phyloP scores from a whole-genome alignment of 2,329 filamentous ascomycete genomes.

The Chalaropsis thielavioides region DNA sequence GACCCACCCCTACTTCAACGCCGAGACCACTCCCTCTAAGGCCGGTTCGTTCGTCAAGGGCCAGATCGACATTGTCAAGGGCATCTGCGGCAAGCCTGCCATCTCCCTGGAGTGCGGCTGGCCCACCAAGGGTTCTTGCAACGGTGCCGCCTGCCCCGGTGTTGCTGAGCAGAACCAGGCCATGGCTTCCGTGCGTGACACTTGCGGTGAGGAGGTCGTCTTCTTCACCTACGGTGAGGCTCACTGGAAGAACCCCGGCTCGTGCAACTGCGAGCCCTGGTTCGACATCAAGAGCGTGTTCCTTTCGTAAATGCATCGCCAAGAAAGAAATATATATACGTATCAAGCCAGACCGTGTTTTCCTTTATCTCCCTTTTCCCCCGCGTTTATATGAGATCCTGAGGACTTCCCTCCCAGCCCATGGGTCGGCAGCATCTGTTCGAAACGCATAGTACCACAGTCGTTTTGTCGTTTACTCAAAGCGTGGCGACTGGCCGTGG shows the following conservation, averaged over 20 bases:
- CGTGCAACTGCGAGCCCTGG: slow-evolving; percentile 60
- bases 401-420: not conserved
- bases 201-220: slow-evolving; percentile 52
- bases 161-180: slow-evolving; percentile 52
- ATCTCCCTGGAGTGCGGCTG: slow-evolving; percentile 87
- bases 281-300: slow-evolving; percentile 45
- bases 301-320: not conserved
- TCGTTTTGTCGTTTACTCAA: no score
- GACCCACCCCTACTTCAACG: slow-evolving; percentile 91
- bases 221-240: slow-evolving; percentile 77
- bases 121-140: slow-evolving; percentile 56
- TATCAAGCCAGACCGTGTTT: slow-evolving; percentile 2
- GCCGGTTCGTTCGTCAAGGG: slow-evolving; percentile 64
- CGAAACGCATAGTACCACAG: no score
- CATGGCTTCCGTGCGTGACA: slow-evolving; percentile 53
- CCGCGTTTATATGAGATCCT: not conserved
- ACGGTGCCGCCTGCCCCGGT: slow-evolving; percentile 60
- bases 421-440: no score
- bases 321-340: not conserved
- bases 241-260: slow-evolving; percentile 60
- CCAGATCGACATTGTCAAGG: slow-evolving; percentile 57
- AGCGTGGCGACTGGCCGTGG: not conserved
- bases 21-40: slow-evolving; percentile 41
- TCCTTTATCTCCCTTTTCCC: not conserved
- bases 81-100: slow-evolving; percentile 58